These are phyloP conservation scores for Penicillium coprophilum DNA, from an alignment of 495 filamentous ascomycete species.

Conservation along the genomic window DNA sequence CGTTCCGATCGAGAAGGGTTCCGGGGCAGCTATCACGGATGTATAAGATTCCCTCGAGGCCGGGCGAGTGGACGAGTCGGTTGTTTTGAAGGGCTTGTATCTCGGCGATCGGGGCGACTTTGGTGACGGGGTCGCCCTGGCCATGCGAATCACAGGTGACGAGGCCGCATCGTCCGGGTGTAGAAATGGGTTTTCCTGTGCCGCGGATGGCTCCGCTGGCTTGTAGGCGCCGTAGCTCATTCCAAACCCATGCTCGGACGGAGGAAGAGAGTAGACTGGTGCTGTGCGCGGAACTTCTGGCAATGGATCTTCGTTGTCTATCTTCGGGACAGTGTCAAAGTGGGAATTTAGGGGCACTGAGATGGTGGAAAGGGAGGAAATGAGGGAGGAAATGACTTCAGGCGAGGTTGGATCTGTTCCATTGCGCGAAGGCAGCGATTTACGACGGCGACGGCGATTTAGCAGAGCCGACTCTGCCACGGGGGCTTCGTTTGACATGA, in stretches of 20 bases:
- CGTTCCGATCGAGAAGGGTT: constrained; percentile 43
- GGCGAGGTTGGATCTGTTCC: constrained; percentile 67
- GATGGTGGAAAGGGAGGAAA: constrained; percentile 87
- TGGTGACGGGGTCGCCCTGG: constrained; percentile 77
- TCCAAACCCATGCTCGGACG: constrained; percentile 56
- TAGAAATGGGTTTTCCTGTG: constrained; percentile 45
- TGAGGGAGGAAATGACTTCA: constrained; percentile 90
- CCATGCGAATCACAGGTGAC: constrained; percentile 80
- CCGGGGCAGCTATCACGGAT: constrained; percentile 35
- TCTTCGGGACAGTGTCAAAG: constrained; percentile 63
- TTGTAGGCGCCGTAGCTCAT: constrained; percentile 66
- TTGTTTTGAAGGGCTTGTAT: constrained; percentile 44
- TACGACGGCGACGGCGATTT: constrained; percentile 41
- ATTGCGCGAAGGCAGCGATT: constrained; percentile 40
- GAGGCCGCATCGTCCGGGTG: constrained; percentile 73
- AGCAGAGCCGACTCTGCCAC: constrained; percentile 35
- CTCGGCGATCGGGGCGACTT: constrained; percentile 43
- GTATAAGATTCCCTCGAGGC: constrained; percentile 42
- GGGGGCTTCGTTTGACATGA: constrained; percentile 35
- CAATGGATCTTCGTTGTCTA: constrained; percentile 50
- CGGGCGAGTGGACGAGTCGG: constrained; percentile 29
- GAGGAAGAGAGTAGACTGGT: constrained; percentile 30
- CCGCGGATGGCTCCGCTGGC: constrained; percentile 30
- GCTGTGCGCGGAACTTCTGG: constrained; percentile 43
- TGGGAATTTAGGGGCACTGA: constrained; percentile 70